A percentile compares a stretch with the other conserved stretches of the same genome.
Conservation (phyloP, 139 green algal species). For the Closterium sp. region DNA sequence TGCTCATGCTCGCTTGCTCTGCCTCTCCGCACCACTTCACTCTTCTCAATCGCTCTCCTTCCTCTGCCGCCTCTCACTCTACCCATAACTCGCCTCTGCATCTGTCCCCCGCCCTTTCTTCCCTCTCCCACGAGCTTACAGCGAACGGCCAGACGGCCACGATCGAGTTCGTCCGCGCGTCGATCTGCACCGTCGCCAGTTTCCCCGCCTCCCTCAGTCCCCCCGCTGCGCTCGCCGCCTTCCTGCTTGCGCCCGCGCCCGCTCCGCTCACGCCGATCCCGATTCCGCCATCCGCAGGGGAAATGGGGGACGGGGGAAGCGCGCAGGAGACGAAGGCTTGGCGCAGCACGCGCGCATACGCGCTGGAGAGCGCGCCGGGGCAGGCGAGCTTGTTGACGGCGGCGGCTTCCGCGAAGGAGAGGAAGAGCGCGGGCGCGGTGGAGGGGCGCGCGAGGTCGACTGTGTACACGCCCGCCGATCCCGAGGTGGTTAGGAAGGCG, state of each 20-base stretch:
- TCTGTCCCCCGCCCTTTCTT: neutral
- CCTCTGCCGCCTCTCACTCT: neutral
- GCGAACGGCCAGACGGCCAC: neutral
- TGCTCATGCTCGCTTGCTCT: neutral
- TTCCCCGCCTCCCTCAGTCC: neutral
- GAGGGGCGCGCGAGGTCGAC: neutral
- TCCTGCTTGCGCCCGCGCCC: neutral
- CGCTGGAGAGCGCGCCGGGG: neutral
- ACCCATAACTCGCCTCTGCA: neutral
- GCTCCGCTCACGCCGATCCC: neutral
- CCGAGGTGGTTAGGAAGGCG: neutral
- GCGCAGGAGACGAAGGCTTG: neutral
- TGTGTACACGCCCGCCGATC: neutral
- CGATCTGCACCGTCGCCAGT: conserved; percentile 1
- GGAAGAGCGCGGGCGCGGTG: neutral
- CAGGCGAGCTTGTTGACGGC: neutral
- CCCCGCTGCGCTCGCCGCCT: neutral
- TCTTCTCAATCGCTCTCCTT: neutral
- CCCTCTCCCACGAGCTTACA: neutral
- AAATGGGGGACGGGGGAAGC: neutral
- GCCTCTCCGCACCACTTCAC: neutral
- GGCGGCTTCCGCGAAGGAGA: neutral
- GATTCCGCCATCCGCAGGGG: neutral
- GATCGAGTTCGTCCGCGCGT: neutral
- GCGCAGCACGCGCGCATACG: conserved; percentile 5